These are phyloP conservation scores for Tetrapisispora taiwanensis DNA, from an alignment of 805 yeast species.

Conservation along the genomic window DNA sequence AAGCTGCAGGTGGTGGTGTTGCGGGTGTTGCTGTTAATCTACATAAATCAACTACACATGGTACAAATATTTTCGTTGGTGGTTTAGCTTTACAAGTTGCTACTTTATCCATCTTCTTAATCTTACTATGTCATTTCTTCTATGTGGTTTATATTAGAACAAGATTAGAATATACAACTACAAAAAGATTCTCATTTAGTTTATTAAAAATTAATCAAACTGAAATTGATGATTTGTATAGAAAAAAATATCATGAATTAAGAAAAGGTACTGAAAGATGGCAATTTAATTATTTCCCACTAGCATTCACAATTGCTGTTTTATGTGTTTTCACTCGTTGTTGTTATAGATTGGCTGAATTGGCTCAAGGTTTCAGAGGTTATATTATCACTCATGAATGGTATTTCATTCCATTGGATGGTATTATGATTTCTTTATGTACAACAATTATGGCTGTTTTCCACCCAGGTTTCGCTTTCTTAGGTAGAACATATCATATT, in stretches of 20 bases:
- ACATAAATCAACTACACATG: conserved; percentile 16
- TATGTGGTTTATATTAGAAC: conserved; percentile 29
- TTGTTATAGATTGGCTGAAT: conserved; percentile 62
- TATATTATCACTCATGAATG: conserved; percentile 50
- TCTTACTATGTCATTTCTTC: conserved; percentile 40
- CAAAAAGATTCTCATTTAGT: conserved; percentile 5
- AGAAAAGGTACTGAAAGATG: conserved; percentile 18
- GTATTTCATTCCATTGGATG: conserved; percentile 52
- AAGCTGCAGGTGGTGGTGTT: conserved; percentile 69
- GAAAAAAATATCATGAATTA: conserved; percentile 17
- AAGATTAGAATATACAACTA: conserved; percentile 19
- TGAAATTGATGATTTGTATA: conserved; percentile 17
- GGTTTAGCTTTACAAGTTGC: conserved; percentile 73
- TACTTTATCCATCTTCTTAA: conserved; percentile 52
- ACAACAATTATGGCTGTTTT: conserved; percentile 37
- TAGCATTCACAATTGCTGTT: conserved; percentile 38
- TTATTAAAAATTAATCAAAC: conserved; percentile 13
- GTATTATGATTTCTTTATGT: conserved; percentile 49
- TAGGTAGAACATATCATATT: conserved; percentile 21
- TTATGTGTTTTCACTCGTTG: conserved; percentile 55
- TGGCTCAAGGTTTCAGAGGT: conserved; percentile 58
- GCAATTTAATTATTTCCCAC: conserved; percentile 35
- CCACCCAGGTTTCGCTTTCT: conserved; percentile 55
- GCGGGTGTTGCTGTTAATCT: conserved; percentile 40
- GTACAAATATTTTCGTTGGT: conserved; percentile 48